A percentile compares a stretch with the other conserved stretches of the same genome.
These are phyloP conservation scores for Rugosomyces carneus DNA, from an alignment of 1,284 basidiomycete genomes.

Conservation along the genomic window DNA sequence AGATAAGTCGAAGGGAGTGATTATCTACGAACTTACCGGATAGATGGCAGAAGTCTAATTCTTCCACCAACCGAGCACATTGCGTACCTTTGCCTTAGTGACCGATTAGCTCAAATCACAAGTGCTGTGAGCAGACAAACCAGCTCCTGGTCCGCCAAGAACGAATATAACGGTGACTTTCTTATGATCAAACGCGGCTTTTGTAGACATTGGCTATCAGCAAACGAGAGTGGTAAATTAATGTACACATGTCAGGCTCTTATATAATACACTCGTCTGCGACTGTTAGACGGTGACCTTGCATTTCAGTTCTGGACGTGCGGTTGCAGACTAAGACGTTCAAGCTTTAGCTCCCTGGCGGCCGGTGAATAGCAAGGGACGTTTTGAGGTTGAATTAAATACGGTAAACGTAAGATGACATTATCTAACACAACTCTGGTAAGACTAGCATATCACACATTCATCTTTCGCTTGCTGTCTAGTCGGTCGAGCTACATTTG, in stretches of 20 bases:
- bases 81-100: slow-evolving; percentile 92
- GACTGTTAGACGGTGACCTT: too few species aligned
- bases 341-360: too few species aligned
- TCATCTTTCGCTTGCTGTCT: slow-evolving; percentile 89
- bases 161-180: slow-evolving; percentile 93
- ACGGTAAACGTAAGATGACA: too few species aligned
- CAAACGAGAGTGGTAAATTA: too few species aligned
- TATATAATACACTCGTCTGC: neutral
- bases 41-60: slow-evolving; percentile 90
- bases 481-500: slow-evolving; percentile 76
- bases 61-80: slow-evolving; percentile 81
- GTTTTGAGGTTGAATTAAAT: too few species aligned
- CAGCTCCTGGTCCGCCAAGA: slow-evolving; percentile 95
- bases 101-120: slow-evolving; percentile 5
- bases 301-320: too few species aligned
- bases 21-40: slow-evolving; percentile 53
- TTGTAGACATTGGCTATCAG: neutral
- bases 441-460: slow-evolving; percentile 69
- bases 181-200: slow-evolving; percentile 56
- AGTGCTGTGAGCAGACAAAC: slow-evolving; percentile 30
- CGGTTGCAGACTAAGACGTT: too few species aligned
- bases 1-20: slow-evolving; percentile 2
- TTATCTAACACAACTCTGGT: too few species aligned
- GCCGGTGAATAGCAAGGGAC: too few species aligned
- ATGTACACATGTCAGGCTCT: too few species aligned